Evolutionary conservation across 306 rosid species (phyloP).

Genomic region (Prosopis cineraria): DNA sequence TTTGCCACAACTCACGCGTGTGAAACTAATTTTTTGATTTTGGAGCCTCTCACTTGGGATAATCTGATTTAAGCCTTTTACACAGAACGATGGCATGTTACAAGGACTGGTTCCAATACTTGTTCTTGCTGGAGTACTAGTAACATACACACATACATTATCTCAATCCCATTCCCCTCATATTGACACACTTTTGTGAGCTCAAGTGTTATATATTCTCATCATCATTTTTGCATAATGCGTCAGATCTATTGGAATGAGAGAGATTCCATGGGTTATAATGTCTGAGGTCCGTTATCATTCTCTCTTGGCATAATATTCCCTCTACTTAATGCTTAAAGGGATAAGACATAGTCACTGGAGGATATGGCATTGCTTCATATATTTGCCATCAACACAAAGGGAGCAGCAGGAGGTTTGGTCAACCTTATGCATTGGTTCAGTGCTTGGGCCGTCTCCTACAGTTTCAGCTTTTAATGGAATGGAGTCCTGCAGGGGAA

Average conservation of each 20-base stretch:
- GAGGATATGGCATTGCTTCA: neutral
- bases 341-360: neutral
- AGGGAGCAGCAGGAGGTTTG: conserved; percentile 14
- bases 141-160: neutral
- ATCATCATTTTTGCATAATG: neutral
- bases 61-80: neutral
- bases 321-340: neutral
- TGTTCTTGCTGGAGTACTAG: conserved; percentile 10
- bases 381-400: conserved; percentile 4
- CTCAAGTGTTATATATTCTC: neutral
- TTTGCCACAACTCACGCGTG: no score
- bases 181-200: neutral
- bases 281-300: neutral
- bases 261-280: conserved; percentile 1
- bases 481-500: conserved; percentile 23
- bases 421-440: conserved; percentile 10
- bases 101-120: neutral
- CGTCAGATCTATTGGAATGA: conserved; percentile 16
- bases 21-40: neutral
- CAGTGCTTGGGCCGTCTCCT: conserved; percentile 3
- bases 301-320: neutral
- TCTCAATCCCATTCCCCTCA: neutral
- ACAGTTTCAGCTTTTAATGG: conserved; percentile 9
- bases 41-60: neutral
- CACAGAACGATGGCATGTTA: neutral